Evolutionary conservation across 1,139 yeast species (phyloP), one percentile per base, ranked within the genome.

Genomic region (Pichia sorboxylosa): DNA sequence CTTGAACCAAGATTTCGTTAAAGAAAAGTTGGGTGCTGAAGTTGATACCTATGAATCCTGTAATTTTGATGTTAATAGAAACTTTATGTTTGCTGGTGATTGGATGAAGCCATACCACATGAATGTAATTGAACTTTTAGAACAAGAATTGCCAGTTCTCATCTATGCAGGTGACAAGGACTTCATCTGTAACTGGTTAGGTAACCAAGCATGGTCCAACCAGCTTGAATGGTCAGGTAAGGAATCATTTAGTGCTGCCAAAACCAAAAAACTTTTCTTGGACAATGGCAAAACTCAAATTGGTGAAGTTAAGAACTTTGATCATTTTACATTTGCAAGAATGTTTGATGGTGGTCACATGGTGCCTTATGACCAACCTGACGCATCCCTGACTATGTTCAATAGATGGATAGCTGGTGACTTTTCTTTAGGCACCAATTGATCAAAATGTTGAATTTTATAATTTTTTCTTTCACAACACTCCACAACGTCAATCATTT

Each of bases 1-100:
- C 61, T 62, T 82, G 61, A 82, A 82, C 64, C 65, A 63, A 53
- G 74, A 69, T 16, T 63, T 60, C 35, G 90, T 81, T 35, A 78
- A 76, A 62, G 73, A 69, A 43, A 90, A 87, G 27, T 66, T 90
- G 38, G 98, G 98, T 39, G 95, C 92, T 27, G 96, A 87, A 59
- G 93, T 84, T 38, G 90, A 80, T 34, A 57, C 63, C 31, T 90
- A 77, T 58, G 77, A 78, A 55, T 73, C 85, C 26, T 90, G 98
- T 66, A 84, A 83, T 64, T 72, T 77, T 54, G 90, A 80, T 48
- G 70, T 83, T 45, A 78, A 78, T 68, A 71, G 82, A 55, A 79
- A 78, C 66, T 87, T 87, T 57, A 54, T 79, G 49, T 75, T 82
- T 54, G 83, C 84, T 21, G 90, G 94, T 51, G 94, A 83, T 58